Percentiles rank a stretch among this genome's conserved stretches.
Evolutionary conservation across 164 flowering plant species (phyloP).

Genomic region (Brasenia schreberi): DNA sequence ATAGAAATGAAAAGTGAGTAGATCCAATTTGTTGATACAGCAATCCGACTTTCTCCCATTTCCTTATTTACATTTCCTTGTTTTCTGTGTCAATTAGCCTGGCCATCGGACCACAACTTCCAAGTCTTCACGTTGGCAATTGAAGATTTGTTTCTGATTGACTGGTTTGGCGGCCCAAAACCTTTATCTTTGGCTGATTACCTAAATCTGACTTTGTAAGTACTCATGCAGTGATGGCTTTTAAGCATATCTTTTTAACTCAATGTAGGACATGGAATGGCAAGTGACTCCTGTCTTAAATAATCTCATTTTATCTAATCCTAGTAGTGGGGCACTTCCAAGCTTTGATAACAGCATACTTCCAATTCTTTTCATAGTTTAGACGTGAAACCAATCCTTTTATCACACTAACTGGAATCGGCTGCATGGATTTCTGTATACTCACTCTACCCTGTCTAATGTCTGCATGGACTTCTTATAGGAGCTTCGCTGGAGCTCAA

Average conservation of each 20-base stretch:
- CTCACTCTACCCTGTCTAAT: not conserved
- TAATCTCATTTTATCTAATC: not conserved
- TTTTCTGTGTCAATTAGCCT: conserved; percentile 32
- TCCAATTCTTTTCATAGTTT: not conserved
- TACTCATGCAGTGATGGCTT: conserved; percentile 3
- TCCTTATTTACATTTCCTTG: not conserved
- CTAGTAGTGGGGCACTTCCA: too few relatives aligned
- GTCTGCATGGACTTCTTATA: not conserved
- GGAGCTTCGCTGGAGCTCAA: too few relatives aligned
- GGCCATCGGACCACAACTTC: conserved; percentile 81
- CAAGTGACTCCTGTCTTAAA: not conserved
- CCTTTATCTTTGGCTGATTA: conserved; percentile 70
- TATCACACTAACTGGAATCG: not conserved
- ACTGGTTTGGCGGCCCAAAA: conserved; percentile 84
- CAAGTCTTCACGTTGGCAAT: conserved; percentile 64
- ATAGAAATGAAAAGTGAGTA: conserved; percentile 73
- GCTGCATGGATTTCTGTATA: not conserved
- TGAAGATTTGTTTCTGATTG: conserved; percentile 60
- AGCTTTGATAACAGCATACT: too few relatives aligned
- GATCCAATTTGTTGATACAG: not conserved
- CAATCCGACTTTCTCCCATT: not conserved
- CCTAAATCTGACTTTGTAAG: conserved; percentile 48
- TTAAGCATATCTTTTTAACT: not conserved
- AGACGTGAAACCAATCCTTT: not conserved
- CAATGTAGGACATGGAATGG: not conserved